Conservation (phyloP, 2,329 filamentous ascomycete species). For the Trichoderma harzianum region DNA sequence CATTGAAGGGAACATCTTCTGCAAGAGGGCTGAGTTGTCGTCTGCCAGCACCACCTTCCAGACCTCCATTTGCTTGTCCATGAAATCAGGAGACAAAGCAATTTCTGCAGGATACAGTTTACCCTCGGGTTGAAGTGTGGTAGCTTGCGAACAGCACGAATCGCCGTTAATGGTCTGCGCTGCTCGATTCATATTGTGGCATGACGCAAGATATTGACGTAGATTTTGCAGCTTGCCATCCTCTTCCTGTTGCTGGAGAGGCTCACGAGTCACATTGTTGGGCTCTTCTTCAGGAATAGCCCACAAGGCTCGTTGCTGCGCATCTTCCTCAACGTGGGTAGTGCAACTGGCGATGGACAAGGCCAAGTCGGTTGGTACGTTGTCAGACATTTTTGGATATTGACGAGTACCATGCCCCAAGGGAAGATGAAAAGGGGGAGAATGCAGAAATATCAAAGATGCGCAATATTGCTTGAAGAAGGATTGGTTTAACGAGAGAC, state of each 20-base stretch:
- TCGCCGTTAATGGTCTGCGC: neutral
- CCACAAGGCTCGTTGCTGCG: neutral
- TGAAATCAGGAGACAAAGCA: neutral
- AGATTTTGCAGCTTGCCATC: neutral
- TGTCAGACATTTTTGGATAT: neutral
- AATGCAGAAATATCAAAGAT: neutral
- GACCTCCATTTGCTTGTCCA: neutral
- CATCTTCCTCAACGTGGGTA: neutral
- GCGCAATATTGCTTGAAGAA: neutral
- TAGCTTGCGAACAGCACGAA: slow-evolving; percentile 23
- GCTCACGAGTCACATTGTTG: neutral
- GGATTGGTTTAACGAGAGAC: neutral
- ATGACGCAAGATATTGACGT: neutral
- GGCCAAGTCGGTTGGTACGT: neutral
- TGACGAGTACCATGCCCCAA: neutral
- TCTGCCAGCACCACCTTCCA: neutral
- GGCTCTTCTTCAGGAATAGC: neutral
- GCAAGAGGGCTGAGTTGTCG: neutral
- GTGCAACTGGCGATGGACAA: neutral
- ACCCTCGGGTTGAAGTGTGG: neutral
- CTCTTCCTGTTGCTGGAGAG: neutral
- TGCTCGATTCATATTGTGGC: neutral
- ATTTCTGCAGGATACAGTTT: neutral
- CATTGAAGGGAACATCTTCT: slow-evolving; percentile 29
- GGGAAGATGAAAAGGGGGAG: neutral